Base-by-base conservation (phyloP, 495 filamentous ascomycete genomes). In the Lasiosphaeria hispida region DNA sequence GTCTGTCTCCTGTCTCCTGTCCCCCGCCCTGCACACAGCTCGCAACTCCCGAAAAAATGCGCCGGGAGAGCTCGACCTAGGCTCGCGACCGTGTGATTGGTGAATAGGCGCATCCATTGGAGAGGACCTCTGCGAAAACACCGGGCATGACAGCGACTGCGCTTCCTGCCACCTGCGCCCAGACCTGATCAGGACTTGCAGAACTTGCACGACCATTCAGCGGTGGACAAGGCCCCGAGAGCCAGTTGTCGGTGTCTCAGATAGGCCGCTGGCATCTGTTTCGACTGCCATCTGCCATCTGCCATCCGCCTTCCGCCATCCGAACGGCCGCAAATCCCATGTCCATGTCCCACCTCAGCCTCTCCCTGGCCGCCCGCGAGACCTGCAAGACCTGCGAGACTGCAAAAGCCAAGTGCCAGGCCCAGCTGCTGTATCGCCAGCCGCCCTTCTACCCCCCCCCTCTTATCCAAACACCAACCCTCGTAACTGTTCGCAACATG, bases 211-310 rank as follows among this genome's bases (percentile, higher is more conserved):
- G 47, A 54, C 60, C 60, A 61, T 52, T 61, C 60, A 54, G 41
- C 63, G 54, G 13, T 43, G 41, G 49, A 57, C 59, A 61, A 51
- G 43, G 33, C 44, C 37, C 42, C 57, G 48, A 59, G 33, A 35
- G 67, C 63, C 67, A 68, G 65, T 60, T 69, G 66, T 65, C 63
- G 57, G 52, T 69, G 65, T 68, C 65, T 69, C 66, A 69, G 54
- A 58, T 56, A 58, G 57, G 41, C 48, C 57, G 58, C 63, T 63
- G 58, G 39, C 60, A 59, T 59, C 55, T 67, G 41, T 61, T 48
- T 59, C 62, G 51, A 56, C 41, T 55, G 45, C 56, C 51, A 61
- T 58, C 59, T 55, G 45, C 56, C 51, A 61, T 58, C 59, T 30
- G 23, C 23, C 23, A 30, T 30, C 23, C 23, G 23, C 23, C 23